A percentile compares a stretch with the other conserved stretches of the same genome.
Evolutionary conservation across 2,329 filamentous ascomycete species (phyloP).

Genomic region (Mycosphaerella arachidis): DNA sequence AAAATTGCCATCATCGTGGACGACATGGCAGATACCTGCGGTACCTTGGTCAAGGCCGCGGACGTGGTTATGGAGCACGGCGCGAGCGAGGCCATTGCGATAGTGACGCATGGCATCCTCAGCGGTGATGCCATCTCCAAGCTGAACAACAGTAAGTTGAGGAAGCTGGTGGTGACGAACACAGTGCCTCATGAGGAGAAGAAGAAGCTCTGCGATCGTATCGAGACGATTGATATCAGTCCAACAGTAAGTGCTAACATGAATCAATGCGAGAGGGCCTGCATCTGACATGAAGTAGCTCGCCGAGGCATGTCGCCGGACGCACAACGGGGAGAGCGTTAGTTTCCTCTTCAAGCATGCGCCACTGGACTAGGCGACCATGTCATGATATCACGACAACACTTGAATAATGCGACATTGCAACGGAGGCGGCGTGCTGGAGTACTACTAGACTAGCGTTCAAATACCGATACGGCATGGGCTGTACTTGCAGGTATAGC

Average conservation of each 20-base stretch:
- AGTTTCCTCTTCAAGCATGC: slow-evolving; percentile 66
- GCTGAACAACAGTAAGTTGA: slow-evolving; percentile 71
- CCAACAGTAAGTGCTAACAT: slow-evolving; percentile 54
- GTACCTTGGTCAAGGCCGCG: slow-evolving; percentile 82
- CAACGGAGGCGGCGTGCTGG: background rate
- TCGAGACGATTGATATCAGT: slow-evolving; percentile 88
- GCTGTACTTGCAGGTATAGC: background rate
- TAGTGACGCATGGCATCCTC: slow-evolving; percentile 91
- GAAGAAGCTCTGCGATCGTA: slow-evolving; percentile 69
- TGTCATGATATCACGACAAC: background rate
- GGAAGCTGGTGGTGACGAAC: slow-evolving; percentile 83
- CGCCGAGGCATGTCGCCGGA: slow-evolving; percentile 65
- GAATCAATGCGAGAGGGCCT: background rate
- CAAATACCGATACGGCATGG: background rate
- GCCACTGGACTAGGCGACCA: slow-evolving; percentile 35
- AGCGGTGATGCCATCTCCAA: slow-evolving; percentile 84
- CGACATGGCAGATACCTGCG: slow-evolving; percentile 96
- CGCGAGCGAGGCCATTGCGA: slow-evolving; percentile 82
- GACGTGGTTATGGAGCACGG: slow-evolving; percentile 82
- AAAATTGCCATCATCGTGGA: slow-evolving; percentile 95
- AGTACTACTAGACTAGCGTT: background rate
- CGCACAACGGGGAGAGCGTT: slow-evolving; percentile 64
- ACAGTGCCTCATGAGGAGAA: slow-evolving; percentile 79
- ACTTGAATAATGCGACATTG: background rate
- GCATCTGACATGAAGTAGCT: slow-evolving; percentile 34